A percentile compares a stretch with the other conserved stretches of the same genome.
Evolutionary conservation across 2,329 filamentous ascomycete genomes (phyloP).

Genomic region (Sporothrix curviconia): DNA sequence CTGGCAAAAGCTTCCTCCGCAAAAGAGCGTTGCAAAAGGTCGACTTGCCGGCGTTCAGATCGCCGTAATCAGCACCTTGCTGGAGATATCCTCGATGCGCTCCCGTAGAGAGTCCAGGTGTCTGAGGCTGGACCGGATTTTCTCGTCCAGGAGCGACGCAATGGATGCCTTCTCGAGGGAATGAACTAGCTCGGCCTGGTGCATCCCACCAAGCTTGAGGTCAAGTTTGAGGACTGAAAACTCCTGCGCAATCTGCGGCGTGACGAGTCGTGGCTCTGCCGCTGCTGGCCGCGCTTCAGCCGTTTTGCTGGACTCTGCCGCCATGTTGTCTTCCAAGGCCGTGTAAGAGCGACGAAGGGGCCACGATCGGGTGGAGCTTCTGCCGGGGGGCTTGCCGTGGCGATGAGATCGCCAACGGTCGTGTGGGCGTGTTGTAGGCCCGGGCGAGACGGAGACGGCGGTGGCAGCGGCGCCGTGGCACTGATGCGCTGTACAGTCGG

Average conservation of each 20-base stretch:
- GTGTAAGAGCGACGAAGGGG: slow-evolving; percentile 61
- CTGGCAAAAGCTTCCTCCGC: slow-evolving; percentile 83
- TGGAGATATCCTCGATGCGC: slow-evolving; percentile 93
- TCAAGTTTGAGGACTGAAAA: slow-evolving; percentile 95
- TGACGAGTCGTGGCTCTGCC: slow-evolving; percentile 72
- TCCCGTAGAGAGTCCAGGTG: slow-evolving; percentile 82
- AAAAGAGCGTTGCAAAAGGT: slow-evolving; percentile 98
- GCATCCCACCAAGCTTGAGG: slow-evolving; percentile 77
- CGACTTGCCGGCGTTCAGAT: slow-evolving; percentile 95
- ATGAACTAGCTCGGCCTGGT: slow-evolving; percentile 86
- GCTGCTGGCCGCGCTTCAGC: slow-evolving; percentile 50
- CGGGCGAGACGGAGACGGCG: slow-evolving; percentile 49
- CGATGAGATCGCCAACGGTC: slow-evolving; percentile 41
- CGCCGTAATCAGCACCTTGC: slow-evolving; percentile 96
- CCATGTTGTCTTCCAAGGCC: slow-evolving; percentile 51
- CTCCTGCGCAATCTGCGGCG: slow-evolving; percentile 87
- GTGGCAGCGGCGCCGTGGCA: slow-evolving; percentile 30
- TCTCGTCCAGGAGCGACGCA: slow-evolving; percentile 83
- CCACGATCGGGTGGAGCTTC: not conserved
- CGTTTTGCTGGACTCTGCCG: slow-evolving; percentile 65
- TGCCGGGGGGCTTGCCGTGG: not conserved
- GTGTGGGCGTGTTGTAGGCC: slow-evolving; percentile 59
- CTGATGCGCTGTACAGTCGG: slow-evolving; percentile 65
- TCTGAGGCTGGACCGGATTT: slow-evolving; percentile 88
- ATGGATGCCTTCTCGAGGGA: slow-evolving; percentile 90